Percentiles rank a stretch among this genome's conserved stretches.
Evolutionary conservation across 495 filamentous ascomycete genomes (phyloP).

Genomic region (Friedmanniomyces endolithicus): DNA sequence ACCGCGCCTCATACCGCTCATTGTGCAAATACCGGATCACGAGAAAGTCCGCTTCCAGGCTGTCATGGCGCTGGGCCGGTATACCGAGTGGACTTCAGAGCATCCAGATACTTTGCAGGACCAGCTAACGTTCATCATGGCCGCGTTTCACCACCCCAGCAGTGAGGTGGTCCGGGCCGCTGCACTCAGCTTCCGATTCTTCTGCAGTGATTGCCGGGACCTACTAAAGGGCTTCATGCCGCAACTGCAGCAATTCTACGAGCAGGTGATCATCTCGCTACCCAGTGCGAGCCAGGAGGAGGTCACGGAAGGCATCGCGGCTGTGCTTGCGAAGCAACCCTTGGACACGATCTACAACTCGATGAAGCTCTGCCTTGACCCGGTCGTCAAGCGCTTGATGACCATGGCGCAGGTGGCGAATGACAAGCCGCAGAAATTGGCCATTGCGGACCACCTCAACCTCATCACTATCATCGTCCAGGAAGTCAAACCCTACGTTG

Average conservation of each 20-base stretch:
- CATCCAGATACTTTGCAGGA: slow-evolving; percentile 84
- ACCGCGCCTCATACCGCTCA: slow-evolving; percentile 76
- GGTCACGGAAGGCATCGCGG: slow-evolving; percentile 85
- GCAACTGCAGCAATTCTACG: slow-evolving; percentile 84
- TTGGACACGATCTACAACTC: slow-evolving; percentile 63
- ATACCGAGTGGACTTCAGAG: slow-evolving; percentile 93
- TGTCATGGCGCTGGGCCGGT: slow-evolving; percentile 90
- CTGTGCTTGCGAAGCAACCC: slow-evolving; percentile 78
- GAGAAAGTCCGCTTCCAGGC: slow-evolving; percentile 94
- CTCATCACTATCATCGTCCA: slow-evolving; percentile 83
- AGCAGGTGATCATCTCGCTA: slow-evolving; percentile 71
- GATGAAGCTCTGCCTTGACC: slow-evolving; percentile 88
- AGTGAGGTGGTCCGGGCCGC: slow-evolving; percentile 82
- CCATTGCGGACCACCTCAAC: slow-evolving; percentile 84
- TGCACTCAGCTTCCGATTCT: slow-evolving; percentile 89
- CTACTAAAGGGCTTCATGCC: slow-evolving; percentile 65
- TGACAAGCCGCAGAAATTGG: slow-evolving; percentile 64
- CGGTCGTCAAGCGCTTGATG: slow-evolving; percentile 77
- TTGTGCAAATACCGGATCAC: slow-evolving; percentile 88
- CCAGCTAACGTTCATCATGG: slow-evolving; percentile 88
- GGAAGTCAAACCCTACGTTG: slow-evolving; percentile 63
- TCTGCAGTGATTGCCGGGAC: slow-evolving; percentile 85
- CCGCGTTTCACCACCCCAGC: slow-evolving; percentile 71
- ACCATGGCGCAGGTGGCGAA: slow-evolving; percentile 70
- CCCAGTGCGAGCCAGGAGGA: slow-evolving; percentile 83